phyloP scores from a whole-genome alignment of 2,329 filamentous ascomycete genomes.

The Alternaria sp. region DNA sequence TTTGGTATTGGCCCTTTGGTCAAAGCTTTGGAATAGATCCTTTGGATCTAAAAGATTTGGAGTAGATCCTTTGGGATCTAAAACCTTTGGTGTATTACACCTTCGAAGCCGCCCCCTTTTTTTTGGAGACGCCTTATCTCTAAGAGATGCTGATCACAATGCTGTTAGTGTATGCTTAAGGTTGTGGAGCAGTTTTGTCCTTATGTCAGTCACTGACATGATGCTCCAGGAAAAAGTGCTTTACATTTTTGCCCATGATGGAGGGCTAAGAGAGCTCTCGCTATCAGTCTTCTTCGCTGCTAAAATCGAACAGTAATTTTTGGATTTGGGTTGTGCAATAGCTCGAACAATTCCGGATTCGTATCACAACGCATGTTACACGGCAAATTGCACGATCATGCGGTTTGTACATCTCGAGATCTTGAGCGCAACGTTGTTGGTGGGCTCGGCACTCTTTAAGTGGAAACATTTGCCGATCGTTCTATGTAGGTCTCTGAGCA shows the following conservation, averaged over 20 bases:
- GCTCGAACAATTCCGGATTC: fast-evolving
- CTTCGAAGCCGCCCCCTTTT: not conserved
- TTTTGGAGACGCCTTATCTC: not conserved
- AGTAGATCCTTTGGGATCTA: not conserved
- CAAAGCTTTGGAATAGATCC: not conserved
- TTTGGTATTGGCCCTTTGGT: not conserved
- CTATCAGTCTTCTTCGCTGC: not conserved
- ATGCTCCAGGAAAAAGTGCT: not conserved
- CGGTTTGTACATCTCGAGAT: not conserved
- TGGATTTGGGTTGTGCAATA: not conserved
- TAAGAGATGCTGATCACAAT: not conserved
- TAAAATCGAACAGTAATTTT: not conserved
- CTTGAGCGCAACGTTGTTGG: not conserved
- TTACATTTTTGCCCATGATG: not conserved
- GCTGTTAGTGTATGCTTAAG: not conserved
- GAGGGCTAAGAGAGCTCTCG: not conserved
- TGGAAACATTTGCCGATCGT: not conserved
- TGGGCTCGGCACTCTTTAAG: not conserved
- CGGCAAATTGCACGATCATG: not conserved
- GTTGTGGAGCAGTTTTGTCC: not conserved
- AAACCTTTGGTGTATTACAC: not conserved
- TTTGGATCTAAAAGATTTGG: not conserved
- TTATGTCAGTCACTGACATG: not conserved
- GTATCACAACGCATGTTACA: not conserved
- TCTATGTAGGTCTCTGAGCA: fast-evolving